Conservation (phyloP, 495 filamentous ascomycete genomes). For the Hyaloscypha bicolor region DNA sequence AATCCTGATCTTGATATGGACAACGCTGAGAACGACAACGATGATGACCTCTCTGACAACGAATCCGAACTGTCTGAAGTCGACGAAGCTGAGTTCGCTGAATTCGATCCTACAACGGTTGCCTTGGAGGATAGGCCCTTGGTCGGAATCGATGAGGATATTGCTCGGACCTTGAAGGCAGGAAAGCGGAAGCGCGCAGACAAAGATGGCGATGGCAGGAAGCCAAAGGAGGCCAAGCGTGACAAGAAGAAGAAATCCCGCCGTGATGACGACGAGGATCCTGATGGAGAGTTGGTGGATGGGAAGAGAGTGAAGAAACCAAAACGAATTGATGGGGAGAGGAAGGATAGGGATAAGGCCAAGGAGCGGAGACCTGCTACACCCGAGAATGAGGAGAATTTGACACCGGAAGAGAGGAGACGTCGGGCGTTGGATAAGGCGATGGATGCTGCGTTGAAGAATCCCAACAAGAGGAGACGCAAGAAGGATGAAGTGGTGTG, state of each 20-base stretch:
- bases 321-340: conserved; percentile 43
- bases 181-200: conserved; percentile 80
- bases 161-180: conserved; percentile 67
- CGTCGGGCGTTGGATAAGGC: conserved; percentile 77
- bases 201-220: conserved; percentile 61
- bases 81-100: conserved; percentile 90
- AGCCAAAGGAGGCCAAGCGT: conserved; percentile 73
- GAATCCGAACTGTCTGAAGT: conserved; percentile 92
- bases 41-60: conserved; percentile 64
- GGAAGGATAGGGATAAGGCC: conserved; percentile 40
- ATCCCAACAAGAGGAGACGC: conserved; percentile 74
- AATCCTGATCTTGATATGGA: conserved; percentile 38
- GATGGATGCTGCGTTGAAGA: conserved; percentile 86
- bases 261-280: conserved; percentile 53
- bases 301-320: conserved; percentile 52
- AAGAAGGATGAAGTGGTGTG: conserved; percentile 88
- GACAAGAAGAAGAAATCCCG: conserved; percentile 70
- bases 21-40: conserved; percentile 38
- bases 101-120: conserved; percentile 81
- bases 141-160: conserved; percentile 86
- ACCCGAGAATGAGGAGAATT: conserved; percentile 66
- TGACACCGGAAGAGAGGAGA: conserved; percentile 69
- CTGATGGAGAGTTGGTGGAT: conserved; percentile 59
- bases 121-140: conserved; percentile 74
- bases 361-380: conserved; percentile 49